phyloP scores from a whole-genome alignment of 345 rosid species.

The Odontarrhena argentea region DNA sequence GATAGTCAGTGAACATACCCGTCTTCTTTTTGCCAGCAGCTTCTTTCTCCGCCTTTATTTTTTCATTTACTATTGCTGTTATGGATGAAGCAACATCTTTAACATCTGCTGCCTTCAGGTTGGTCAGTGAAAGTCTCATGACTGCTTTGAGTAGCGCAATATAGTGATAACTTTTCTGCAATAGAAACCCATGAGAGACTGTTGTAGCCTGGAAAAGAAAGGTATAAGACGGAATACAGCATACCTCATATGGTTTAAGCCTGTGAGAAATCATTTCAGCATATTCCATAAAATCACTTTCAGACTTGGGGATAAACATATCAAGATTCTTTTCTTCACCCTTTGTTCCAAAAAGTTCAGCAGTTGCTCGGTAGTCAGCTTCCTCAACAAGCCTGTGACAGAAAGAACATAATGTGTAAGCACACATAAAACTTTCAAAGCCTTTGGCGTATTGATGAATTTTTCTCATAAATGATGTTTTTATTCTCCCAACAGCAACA shows the following conservation, averaged over 20 bases:
- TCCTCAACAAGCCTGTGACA: slow-evolving; percentile 82
- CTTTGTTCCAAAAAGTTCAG: slow-evolving; percentile 66
- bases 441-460: not conserved
- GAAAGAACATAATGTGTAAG: slow-evolving; percentile 22
- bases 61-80: slow-evolving; percentile 90
- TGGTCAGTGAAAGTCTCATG: slow-evolving; percentile 73
- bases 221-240: slow-evolving; percentile 14
- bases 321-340: slow-evolving; percentile 65
- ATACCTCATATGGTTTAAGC: slow-evolving; percentile 77
- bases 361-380: slow-evolving; percentile 76
- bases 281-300: slow-evolving; percentile 85
- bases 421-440: not conserved
- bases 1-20: slow-evolving; percentile 46
- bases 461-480: not conserved
- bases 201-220: not conserved
- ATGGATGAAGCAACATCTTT: slow-evolving; percentile 88
- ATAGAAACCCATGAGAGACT: slow-evolving; percentile 4
- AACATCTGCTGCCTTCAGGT: slow-evolving; percentile 87
- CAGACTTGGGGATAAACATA: slow-evolving; percentile 88
- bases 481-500: not conserved
- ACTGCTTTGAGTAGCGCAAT: slow-evolving; percentile 76
- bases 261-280: slow-evolving; percentile 82
- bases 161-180: slow-evolving; percentile 94
- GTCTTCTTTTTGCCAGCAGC: slow-evolving; percentile 85
- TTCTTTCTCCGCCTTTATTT: slow-evolving; percentile 93